phyloP scores from a whole-genome alignment of 495 filamentous ascomycete species.

The Aspergillus bertholletiae region DNA sequence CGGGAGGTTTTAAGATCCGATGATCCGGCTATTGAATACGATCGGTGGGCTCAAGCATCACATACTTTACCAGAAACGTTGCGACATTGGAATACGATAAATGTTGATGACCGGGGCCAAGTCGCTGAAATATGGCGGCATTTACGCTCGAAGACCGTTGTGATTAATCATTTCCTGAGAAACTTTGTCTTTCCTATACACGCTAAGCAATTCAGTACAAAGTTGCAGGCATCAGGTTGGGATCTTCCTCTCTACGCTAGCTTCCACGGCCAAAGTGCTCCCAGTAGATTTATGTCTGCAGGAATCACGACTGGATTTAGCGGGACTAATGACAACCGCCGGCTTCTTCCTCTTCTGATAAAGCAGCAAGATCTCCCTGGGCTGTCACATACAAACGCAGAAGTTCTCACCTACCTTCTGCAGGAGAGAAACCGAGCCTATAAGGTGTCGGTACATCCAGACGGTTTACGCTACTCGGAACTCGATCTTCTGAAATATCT shows the following conservation, averaged over 20 bases:
- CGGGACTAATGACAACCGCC: slow-evolving; percentile 64
- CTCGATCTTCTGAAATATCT: slow-evolving; percentile 50
- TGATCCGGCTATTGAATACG: slow-evolving; percentile 53
- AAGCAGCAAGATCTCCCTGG: slow-evolving; percentile 51
- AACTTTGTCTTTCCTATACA: slow-evolving; percentile 60
- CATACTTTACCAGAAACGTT: slow-evolving; percentile 34
- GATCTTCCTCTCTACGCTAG: slow-evolving; percentile 42
- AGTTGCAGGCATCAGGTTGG: slow-evolving; percentile 66
- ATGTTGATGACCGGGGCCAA: slow-evolving; percentile 50
- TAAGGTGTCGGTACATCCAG: not conserved
- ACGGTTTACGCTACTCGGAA: not conserved
- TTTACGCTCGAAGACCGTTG: slow-evolving; percentile 45
- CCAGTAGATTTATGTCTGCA: not conserved
- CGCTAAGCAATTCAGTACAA: slow-evolving; percentile 57
- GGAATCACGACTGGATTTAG: slow-evolving; percentile 61
- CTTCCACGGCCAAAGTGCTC: not conserved
- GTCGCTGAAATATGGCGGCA: slow-evolving; percentile 44
- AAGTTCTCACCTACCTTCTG: slow-evolving; percentile 56
- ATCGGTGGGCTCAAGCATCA: slow-evolving; percentile 44
- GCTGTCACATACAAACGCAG: slow-evolving; percentile 60
- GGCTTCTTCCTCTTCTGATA: slow-evolving; percentile 55
- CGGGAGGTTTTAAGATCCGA: slow-evolving; percentile 51
- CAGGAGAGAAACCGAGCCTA: slow-evolving; percentile 14
- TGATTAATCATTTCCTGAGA: slow-evolving; percentile 59
- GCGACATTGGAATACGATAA: slow-evolving; percentile 50